Evolutionary conservation across 1,284 basidiomycete species (phyloP).

Genomic region (Takashimella tepidaria): DNA sequence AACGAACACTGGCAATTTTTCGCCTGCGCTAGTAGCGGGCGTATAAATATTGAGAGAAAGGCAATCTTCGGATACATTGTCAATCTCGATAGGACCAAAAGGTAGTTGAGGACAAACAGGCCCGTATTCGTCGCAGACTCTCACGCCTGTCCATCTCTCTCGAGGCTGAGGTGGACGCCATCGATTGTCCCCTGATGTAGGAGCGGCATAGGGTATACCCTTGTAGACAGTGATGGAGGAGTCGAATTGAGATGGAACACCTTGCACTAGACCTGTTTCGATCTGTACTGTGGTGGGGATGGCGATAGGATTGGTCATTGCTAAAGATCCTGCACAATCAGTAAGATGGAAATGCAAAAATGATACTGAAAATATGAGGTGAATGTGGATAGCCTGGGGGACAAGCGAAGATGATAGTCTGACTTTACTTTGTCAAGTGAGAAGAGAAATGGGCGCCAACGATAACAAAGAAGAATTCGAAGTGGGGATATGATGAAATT

Average conservation of each 20-base stretch:
- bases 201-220: slow-evolving; percentile 61
- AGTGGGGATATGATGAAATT: too few species aligned
- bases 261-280: background rate
- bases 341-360: too few species aligned
- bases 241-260: background rate
- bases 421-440: too few species aligned
- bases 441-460: too few species aligned
- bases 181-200: slow-evolving; percentile 40
- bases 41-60: slow-evolving; percentile 20
- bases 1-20: slow-evolving; percentile 16
- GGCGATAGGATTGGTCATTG: too few species aligned
- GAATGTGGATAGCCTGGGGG: too few species aligned
- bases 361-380: too few species aligned
- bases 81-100: background rate
- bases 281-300: too few species aligned
- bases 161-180: slow-evolving; percentile 35
- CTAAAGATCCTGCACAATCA: too few species aligned
- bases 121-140: background rate
- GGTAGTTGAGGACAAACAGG: background rate
- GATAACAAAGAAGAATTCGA: too few species aligned
- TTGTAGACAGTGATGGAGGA: slow-evolving; percentile 2
- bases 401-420: too few species aligned
- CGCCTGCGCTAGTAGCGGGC: slow-evolving; percentile 28
- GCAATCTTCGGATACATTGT: slow-evolving; percentile 22
- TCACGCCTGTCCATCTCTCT: background rate